These are phyloP conservation scores for Porpolomopsis calyptriformis DNA, from an alignment of 768 basidiomycete genomes.

Conservation along the genomic window DNA sequence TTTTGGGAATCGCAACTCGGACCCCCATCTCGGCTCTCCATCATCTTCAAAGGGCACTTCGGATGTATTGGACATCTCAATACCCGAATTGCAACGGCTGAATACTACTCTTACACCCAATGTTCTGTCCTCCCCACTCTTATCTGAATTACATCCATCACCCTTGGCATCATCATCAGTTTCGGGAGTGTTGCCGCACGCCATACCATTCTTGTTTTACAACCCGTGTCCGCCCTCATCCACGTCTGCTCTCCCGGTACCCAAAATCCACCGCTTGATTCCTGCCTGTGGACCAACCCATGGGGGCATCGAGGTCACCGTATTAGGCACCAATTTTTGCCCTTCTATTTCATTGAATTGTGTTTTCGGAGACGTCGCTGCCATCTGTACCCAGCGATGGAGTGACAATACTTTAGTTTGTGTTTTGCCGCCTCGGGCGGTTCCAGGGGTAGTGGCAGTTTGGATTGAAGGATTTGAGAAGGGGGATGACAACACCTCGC, in stretches of 20 bases:
- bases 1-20: background rate
- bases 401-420: conserved; percentile 91
- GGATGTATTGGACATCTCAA: background rate
- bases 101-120: conserved; percentile 18
- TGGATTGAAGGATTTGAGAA: conserved; percentile 65
- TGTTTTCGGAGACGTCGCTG: conserved; percentile 73
- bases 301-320: conserved; percentile 90
- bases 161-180: conserved; percentile 12
- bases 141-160: conserved; percentile 2
- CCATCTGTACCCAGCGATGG: conserved; percentile 83
- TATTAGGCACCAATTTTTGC: conserved; percentile 87
- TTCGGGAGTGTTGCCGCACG: conserved; percentile 23
- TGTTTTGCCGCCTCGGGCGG: conserved; percentile 70
- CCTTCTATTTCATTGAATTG: conserved; percentile 60
- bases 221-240: conserved; percentile 39
- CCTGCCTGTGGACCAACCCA: conserved; percentile 77
- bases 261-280: conserved; percentile 77
- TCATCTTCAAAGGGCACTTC: background rate
- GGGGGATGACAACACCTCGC: conserved; percentile 37
- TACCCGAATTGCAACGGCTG: conserved; percentile 6
- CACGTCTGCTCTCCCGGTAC: conserved; percentile 40
- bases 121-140: background rate
- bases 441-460: conserved; percentile 81
- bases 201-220: conserved; percentile 55
- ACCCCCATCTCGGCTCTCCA: no score